A percentile compares a stretch with the other conserved stretches of the same genome.
phyloP scores from a whole-genome alignment of 2,329 filamentous ascomycete species.

The Pseudopyrenochaeta lycopersici region DNA sequence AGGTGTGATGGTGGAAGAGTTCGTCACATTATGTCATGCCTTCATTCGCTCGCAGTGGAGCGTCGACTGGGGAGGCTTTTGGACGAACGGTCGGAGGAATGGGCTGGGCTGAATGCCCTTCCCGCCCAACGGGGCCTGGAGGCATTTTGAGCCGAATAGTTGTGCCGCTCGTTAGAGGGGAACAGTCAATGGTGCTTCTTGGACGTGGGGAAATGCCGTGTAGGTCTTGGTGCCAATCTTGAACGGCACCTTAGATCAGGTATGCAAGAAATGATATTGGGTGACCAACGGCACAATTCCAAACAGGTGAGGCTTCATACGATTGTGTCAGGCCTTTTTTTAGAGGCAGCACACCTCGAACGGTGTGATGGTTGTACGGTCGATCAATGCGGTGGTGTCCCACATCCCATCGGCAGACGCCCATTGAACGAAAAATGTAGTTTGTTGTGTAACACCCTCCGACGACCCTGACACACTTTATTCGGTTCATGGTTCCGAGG shows the following conservation, averaged over 20 bases:
- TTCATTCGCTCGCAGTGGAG: neutral
- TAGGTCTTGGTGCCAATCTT: neutral
- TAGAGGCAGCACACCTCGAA: neutral
- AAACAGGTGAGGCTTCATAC: neutral
- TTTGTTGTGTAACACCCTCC: neutral
- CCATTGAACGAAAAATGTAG: neutral
- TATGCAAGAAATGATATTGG: neutral
- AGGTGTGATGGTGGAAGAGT: constrained; percentile 1
- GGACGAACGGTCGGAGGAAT: constrained; percentile 3
- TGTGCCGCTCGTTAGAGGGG: constrained; percentile 3
- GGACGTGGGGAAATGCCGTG: neutral
- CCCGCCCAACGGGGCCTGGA: neutral
- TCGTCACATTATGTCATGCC: constrained; percentile 1
- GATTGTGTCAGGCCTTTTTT: neutral
- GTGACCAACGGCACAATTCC: neutral
- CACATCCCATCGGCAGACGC: neutral
- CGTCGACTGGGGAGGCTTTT: neutral
- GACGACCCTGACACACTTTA: neutral
- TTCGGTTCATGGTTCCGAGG: constrained; percentile 3
- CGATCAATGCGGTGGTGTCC: neutral
- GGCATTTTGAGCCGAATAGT: constrained; percentile 9
- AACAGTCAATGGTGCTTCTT: neutral
- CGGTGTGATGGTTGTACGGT: neutral
- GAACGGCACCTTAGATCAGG: neutral
- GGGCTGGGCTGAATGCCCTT: constrained; percentile 1